Conservation (phyloP, 805 yeast genomes). For the Priceomyces medius region DNA sequence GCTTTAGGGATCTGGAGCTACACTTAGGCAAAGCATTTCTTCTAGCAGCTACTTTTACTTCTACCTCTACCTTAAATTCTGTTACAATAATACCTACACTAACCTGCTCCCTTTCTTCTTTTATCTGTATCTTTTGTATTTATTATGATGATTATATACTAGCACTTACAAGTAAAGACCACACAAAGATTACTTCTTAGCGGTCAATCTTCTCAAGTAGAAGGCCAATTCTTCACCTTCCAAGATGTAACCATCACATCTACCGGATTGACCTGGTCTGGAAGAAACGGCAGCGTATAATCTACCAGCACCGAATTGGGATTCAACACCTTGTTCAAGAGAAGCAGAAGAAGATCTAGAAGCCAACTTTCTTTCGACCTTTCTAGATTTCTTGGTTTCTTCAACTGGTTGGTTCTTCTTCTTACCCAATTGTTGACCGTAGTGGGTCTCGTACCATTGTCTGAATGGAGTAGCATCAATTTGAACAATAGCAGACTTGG, state of each 20-base stretch:
- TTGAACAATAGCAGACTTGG: conserved; percentile 98
- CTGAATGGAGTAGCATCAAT: conserved; percentile 99
- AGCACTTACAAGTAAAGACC: conserved; percentile 3
- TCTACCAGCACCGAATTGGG: conserved; percentile 99
- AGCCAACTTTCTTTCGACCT: conserved; percentile 89
- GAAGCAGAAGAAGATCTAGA: conserved; percentile 82
- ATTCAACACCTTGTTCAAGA: conserved; percentile 86
- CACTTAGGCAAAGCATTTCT: no score
- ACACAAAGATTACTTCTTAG: conserved; percentile 76
- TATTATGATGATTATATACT: conserved; percentile 6
- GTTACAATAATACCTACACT: no score
- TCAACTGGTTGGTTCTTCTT: conserved; percentile 56
- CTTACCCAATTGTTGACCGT: conserved; percentile 93
- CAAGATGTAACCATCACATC: conserved; percentile 99
- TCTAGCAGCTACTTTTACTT: no score
- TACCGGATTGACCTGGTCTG: conserved; percentile 99
- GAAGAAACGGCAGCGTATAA: conserved; percentile 98
- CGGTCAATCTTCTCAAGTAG: conserved; percentile 99
- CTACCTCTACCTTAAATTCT: no score
- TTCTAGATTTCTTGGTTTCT: conserved; percentile 65
- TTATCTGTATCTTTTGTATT: neutral
- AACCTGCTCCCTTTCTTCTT: no score
- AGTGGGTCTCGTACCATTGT: conserved; percentile 98
- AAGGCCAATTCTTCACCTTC: conserved; percentile 99
- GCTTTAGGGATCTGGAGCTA: no score